A percentile compares a stretch with the other conserved stretches of the same genome.
phyloP scores from a whole-genome alignment of 345 rosid genomes.

The Ricinus communis region DNA sequence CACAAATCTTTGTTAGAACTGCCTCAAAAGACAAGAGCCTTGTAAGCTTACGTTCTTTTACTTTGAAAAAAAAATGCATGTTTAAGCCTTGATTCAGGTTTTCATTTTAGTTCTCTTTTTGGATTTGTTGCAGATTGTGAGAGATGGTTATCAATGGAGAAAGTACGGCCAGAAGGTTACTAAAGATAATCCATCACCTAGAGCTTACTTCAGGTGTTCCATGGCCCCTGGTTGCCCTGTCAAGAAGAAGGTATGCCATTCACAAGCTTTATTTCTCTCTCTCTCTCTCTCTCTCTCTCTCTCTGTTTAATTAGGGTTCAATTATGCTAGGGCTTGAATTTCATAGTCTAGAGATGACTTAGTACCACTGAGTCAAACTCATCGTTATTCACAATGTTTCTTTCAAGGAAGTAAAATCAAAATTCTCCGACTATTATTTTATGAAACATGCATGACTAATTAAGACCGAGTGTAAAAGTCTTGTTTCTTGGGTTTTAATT shows the following conservation, averaged over 20 bases:
- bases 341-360: too few species aligned
- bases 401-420: too few species aligned
- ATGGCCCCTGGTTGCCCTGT: slow-evolving; percentile 57
- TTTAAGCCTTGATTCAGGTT: not conserved
- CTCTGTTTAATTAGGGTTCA: too few species aligned
- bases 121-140: slow-evolving; percentile 35
- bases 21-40: slow-evolving; percentile 43
- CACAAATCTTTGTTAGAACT: slow-evolving; percentile 36
- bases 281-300: too few species aligned
- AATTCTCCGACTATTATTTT: too few species aligned
- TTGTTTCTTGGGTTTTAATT: not conserved
- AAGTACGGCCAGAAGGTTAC: slow-evolving; percentile 70
- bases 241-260: slow-evolving; percentile 56
- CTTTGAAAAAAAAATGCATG: too few species aligned
- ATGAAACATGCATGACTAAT: too few species aligned
- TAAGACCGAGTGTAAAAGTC: not conserved
- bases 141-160: slow-evolving; percentile 71
- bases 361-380: too few species aligned
- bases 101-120: too few species aligned
- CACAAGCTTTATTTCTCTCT: too few species aligned
- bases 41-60: slow-evolving; percentile 19
- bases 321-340: too few species aligned
- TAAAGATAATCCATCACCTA: slow-evolving; percentile 57
- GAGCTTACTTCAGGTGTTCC: slow-evolving; percentile 64
- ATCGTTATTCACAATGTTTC: too few species aligned